Percentiles rank a stretch among this genome's conserved stretches.
Conservation (phyloP, 2,329 filamentous ascomycete species). For the Myriosclerotinia curreyana region DNA sequence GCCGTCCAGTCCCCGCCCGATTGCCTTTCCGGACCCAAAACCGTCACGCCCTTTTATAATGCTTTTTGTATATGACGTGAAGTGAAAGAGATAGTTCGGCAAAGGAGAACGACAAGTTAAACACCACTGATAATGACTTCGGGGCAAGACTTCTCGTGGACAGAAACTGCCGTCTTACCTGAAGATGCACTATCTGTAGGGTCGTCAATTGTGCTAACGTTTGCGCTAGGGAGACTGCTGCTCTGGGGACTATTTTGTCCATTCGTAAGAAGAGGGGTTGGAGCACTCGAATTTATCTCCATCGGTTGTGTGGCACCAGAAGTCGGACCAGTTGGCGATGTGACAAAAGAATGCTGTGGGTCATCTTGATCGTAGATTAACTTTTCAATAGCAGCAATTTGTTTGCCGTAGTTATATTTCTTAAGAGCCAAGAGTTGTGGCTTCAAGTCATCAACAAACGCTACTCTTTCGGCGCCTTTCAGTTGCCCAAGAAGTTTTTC, state of each 20-base stretch:
- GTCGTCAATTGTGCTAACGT: constrained; percentile 48
- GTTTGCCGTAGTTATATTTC: constrained; percentile 62
- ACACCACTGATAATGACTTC: constrained; percentile 36
- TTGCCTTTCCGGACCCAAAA: constrained; percentile 16
- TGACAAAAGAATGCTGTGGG: constrained; percentile 24
- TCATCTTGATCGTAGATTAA: constrained; percentile 43
- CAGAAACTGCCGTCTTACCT: constrained; percentile 28
- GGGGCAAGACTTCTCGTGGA: constrained; percentile 29
- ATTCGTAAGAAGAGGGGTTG: constrained; percentile 65
- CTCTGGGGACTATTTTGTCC: constrained; percentile 68
- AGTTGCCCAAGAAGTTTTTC: constrained; percentile 74
- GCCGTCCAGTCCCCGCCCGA: constrained; percentile 8
- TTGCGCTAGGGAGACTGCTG: constrained; percentile 62
- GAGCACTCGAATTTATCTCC: constrained; percentile 51
- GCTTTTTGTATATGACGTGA: constrained; percentile 20
- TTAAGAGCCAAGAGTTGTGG: constrained; percentile 60
- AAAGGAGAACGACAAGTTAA: constrained; percentile 23
- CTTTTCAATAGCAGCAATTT: constrained; percentile 62
- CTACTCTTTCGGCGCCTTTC: constrained; percentile 55
- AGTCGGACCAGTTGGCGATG: constrained; percentile 29
- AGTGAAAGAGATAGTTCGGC: constrained; percentile 19
- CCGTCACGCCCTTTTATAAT: constrained; percentile 23
- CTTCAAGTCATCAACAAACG: constrained; percentile 61
- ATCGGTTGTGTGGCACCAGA: constrained; percentile 40
- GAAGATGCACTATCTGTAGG: constrained; percentile 30